Conservation (phyloP, 208 protist species). For the Acanthamoeba pearcei region DNA sequence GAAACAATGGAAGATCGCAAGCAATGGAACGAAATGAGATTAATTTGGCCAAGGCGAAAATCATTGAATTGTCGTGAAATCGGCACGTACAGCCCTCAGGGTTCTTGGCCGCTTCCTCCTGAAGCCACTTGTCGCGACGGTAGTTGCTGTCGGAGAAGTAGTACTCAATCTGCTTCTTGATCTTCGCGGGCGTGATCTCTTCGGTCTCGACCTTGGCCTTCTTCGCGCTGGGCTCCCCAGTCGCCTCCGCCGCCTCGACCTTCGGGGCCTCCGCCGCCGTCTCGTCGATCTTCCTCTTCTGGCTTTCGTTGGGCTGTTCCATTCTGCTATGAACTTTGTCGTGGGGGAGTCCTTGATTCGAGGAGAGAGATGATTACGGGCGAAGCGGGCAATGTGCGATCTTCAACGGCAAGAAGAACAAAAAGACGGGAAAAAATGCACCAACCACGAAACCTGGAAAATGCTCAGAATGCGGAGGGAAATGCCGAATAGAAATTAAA, state of each 20-base stretch:
- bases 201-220: slow-evolving; percentile 52
- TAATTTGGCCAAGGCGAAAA: not conserved
- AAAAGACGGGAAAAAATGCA: not conserved
- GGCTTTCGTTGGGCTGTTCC: slow-evolving; percentile 49
- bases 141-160: slow-evolving; percentile 82
- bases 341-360: not conserved
- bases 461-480: not conserved
- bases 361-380: not conserved
- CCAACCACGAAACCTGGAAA: not conserved
- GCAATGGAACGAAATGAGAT: not conserved
- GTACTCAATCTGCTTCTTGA: slow-evolving; percentile 79
- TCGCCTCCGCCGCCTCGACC: not conserved
- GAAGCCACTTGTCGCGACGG: slow-evolving; percentile 76
- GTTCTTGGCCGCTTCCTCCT: slow-evolving; percentile 72
- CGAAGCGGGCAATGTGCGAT: not conserved
- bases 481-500: not conserved
- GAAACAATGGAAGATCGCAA: not conserved
- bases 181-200: slow-evolving; percentile 24
- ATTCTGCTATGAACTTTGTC: not conserved
- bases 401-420: not conserved
- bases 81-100: slow-evolving; percentile 78
- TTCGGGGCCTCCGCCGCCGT: not conserved
- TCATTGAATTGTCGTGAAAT: not conserved
- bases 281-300: slow-evolving; percentile 52
- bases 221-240: slow-evolving; percentile 43